Base-by-base conservation (phyloP, 1,139 yeast species). In the Kodamaea ohmeri region DNA sequence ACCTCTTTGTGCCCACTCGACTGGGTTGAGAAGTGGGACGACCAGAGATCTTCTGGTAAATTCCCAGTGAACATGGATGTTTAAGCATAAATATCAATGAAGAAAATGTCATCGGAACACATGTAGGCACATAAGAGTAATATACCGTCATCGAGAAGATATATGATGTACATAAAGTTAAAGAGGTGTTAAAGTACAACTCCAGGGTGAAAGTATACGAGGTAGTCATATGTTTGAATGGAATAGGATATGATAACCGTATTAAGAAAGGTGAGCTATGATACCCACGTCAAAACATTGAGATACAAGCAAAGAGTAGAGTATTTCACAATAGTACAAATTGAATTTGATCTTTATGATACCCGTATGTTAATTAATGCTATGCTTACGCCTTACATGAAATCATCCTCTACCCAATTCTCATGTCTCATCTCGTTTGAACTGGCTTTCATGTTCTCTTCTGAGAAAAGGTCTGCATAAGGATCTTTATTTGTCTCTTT, bases 1-100 rank as follows among this genome's bases (percentile, higher is more conserved):
- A 78, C 84, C 55, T 78, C 97, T 25, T 76, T 92, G 63, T 92
- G 98, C 71, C 98, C 98, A 46, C 74, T 79, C 40, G 83, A 83
- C 57, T 89, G 97, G 97, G 78, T 85, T 53, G 95, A 83, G 63
- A 87, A 75, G 67, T 92, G 97, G 97, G 94, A 92, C 62, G 96
- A 83, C 57, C 96, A 89, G 76, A 87, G 97, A 72, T 80, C 63
- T 48, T 72, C 74, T 41, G 76, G 78, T 51, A 67, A 63, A 64
- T 71, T 65, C 56, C 76, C 76, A 39, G 64, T 70, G 12, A 48
- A 48, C 51, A 44, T 50, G 53, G 53, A 50, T 34, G 48, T 44
- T 33, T 50, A 47, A 20, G 26, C 32, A 31, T 19, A 31, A 15
- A 20, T 14, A 31, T 14, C 7, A 31, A 21, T 21, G 20, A 16